Evolutionary conservation across 2,329 filamentous ascomycete genomes (phyloP), one percentile per base, ranked within the genome.

Genomic region (Saccharata proteae): DNA sequence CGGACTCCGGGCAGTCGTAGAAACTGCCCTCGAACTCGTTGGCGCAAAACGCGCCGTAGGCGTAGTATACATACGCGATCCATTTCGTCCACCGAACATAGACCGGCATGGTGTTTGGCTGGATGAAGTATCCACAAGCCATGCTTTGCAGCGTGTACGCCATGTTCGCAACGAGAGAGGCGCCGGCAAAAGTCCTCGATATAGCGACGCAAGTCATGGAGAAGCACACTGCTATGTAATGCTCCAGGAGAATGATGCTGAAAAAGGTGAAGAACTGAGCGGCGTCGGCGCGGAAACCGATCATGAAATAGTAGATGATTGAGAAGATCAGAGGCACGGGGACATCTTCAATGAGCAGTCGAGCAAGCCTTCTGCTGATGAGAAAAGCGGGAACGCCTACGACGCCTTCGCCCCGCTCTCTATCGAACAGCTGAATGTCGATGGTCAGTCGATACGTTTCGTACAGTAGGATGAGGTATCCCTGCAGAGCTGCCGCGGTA

Each of bases 21-120:
- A 85, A 80, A 28, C 67, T 70, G 7, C 69, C 73, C 14, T 71
- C 57, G 34, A 86, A 85, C 44, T 86, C 80, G 39, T 86, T 86
- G 3, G 70, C 71, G 26, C 65, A 72, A 5, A 84, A 65, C 2
- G 78, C 77, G 0, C 78, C 74, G 43, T 85, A 82, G 0, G 67
- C 69, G 43, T 84, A 85, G 46, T 73, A 80, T 14, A 67, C 65
- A 40, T 75, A 77, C 1, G 71, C 68, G 15, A 66, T 65, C 61
- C 73, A 79, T 47, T 83, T 85, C 2, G 80, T 58, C 80, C 80
- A 86, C 34, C 79, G 65, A n/a, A 83, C 71, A 43, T 84, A 86
- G 1, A 85, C 62, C 0, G 80, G 78, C 3, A 86, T 80, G 4
- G 75, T 73, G 32, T 80, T 72, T 8, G 67, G 65, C 48, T 85